Evolutionary conservation across 805 yeast species (phyloP).

Genomic region (Sugiyamaella marilandica): DNA sequence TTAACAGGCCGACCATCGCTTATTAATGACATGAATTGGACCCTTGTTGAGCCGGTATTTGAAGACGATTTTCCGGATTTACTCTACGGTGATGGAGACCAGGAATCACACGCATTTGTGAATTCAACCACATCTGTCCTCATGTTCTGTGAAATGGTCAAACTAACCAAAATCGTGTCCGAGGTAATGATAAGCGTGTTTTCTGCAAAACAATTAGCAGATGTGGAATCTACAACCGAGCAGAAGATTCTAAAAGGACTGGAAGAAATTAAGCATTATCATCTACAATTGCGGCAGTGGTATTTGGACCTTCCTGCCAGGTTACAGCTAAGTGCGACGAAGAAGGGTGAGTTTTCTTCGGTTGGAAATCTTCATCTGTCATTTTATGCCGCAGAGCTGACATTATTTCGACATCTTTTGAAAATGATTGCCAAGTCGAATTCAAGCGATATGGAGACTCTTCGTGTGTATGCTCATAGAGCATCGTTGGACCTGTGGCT

Average conservation of each 20-base stretch:
- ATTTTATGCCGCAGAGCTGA: constrained; percentile 26
- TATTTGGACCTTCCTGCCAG: constrained; percentile 24
- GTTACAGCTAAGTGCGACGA: constrained; percentile 22
- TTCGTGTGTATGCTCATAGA: constrained; percentile 20
- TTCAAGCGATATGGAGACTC: constrained; percentile 18
- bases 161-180: constrained; percentile 22
- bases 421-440: constrained; percentile 20
- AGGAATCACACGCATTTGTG: constrained; percentile 3
- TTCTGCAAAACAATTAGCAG: constrained; percentile 14
- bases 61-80: constrained; percentile 17
- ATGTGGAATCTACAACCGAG: not conserved
- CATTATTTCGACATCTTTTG: constrained; percentile 24
- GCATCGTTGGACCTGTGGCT: constrained; percentile 25
- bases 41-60: constrained; percentile 51
- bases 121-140: constrained; percentile 22
- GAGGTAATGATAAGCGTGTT: constrained; percentile 22
- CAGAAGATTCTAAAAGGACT: constrained; percentile 14
- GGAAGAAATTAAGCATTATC: constrained; percentile 21
- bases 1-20: constrained; percentile 77
- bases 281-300: constrained; percentile 26
- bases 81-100: constrained; percentile 3
- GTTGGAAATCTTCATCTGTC: constrained; percentile 26
- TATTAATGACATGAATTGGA: constrained; percentile 68
- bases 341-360: constrained; percentile 24
- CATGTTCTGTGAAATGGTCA: constrained; percentile 23